Percentiles rank a stretch among this genome's conserved stretches.
Evolutionary conservation across 1,139 yeast genomes (phyloP).

Genomic region (Pichia sp.): DNA sequence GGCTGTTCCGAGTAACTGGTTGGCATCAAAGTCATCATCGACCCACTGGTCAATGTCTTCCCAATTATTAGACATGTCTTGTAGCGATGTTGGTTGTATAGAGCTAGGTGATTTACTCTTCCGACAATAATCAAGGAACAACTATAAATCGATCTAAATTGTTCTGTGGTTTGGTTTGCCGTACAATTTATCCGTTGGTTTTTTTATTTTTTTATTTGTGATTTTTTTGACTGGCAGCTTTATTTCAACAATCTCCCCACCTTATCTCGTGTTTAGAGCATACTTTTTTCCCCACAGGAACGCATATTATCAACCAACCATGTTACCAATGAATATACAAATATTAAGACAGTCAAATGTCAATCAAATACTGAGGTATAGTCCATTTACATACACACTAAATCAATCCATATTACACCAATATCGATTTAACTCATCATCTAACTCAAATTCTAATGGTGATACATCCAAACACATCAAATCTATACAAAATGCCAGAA

Average conservation of each 20-base stretch:
- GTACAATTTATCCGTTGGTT: too few species aligned
- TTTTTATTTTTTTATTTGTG: too few species aligned
- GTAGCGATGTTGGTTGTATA: too few species aligned
- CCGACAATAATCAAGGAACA: too few species aligned
- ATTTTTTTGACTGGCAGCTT: too few species aligned
- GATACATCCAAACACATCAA: neutral
- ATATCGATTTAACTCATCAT: neutral
- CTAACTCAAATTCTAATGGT: neutral
- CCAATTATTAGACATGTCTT: neutral
- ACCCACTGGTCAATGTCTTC: slow-evolving; percentile 14
- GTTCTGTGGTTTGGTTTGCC: too few species aligned
- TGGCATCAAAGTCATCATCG: slow-evolving; percentile 13
- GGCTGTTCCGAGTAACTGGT: neutral
- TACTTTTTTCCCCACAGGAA: too few species aligned
- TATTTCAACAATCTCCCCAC: neutral
- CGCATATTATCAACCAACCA: neutral
- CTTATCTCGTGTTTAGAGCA: too few species aligned
- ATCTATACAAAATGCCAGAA: neutral
- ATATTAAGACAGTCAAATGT: neutral
- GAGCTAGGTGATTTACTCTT: too few species aligned
- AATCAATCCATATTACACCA: neutral
- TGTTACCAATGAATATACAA: neutral
- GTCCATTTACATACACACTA: neutral
- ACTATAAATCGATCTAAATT: too few species aligned
- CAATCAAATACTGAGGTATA: neutral